Evolutionary conservation across 2,329 filamentous ascomycete genomes (phyloP), one percentile per base, ranked within the genome.

Genomic region (Shiraia bambusicola): DNA sequence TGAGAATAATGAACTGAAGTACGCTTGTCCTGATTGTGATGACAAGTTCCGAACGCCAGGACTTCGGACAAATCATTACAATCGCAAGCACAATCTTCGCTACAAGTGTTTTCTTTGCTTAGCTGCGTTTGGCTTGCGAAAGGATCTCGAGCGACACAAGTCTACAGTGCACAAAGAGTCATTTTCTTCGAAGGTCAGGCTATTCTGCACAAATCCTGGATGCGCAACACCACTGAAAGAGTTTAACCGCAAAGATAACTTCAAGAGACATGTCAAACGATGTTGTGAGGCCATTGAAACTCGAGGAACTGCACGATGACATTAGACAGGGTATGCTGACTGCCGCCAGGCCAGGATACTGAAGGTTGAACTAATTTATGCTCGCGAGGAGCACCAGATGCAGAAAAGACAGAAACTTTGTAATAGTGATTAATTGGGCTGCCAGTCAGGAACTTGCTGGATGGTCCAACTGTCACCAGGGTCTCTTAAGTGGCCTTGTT

Each of bases 241-340:
- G 22, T 39, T 39, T 9, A 32, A 33, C 22, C 37, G 37, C n/a
- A 39, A 25, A 32, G 37, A 39, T 22, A 39, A 39, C 11, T 39
- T 27, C 15, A 28, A 17, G 37, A 28, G 34, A 17, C 34, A 37
- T 32, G 28, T 34, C 4, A 12, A 29, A 6, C 30, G 37, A 12
- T 40, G 37, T 12, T 6, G 30, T 11, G 25, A 34, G 8, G 26
- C 37, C 5, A 29, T n/a, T 8, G 28, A 6, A 2, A 38, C 28
- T 10, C 22, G 28, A 16, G 17, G 28, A 12, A 31, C 28, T 3
- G 36, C 19, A 7, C 16, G 17, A 16, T 30, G 26, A 24, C n/a
- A n/a, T n/a, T n/a, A n/a, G n/a, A n/a, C 11, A 32, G 28, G 7
- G 11, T 3, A 13, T 12, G 19, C 8, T 22, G 19, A 8, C 8